A percentile compares a stretch with the other conserved stretches of the same genome.
These are phyloP conservation scores for Rubus idaeus DNA, from an alignment of 306 rosid species.

Conservation along the genomic window DNA sequence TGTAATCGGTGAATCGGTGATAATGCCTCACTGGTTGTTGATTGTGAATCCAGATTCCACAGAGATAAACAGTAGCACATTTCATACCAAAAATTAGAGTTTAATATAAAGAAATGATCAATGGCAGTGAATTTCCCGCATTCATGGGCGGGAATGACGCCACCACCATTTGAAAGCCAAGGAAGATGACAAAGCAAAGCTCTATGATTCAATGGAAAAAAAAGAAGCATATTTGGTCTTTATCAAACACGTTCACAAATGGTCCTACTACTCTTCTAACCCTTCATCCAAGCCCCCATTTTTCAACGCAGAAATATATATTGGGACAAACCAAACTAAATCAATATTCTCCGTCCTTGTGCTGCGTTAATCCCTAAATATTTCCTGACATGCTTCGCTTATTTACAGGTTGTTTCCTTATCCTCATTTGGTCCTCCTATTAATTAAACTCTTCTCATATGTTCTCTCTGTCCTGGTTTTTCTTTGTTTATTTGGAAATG, in stretches of 20 bases:
- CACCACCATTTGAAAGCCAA: constrained; percentile 35
- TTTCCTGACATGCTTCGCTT: constrained; percentile 40
- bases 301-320: neutral
- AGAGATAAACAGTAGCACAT: neutral
- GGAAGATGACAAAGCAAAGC: constrained; percentile 21
- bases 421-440: neutral
- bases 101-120: neutral
- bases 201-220: neutral
- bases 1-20: too few species aligned
- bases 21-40: too few species aligned
- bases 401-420: constrained; percentile 12
- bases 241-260: neutral
- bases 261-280: neutral
- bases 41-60: neutral
- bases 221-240: constrained; percentile 8
- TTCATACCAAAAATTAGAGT: neutral
- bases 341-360: neutral
- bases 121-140: constrained; percentile 14
- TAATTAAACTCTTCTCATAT: neutral
- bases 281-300: neutral
- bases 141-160: constrained; percentile 62
- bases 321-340: neutral
- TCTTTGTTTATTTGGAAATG: neutral
- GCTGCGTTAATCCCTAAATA: constrained; percentile 1
- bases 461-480: neutral